Evolutionary conservation across 805 yeast species (phyloP).

Genomic region (Nakazawaea populi): DNA sequence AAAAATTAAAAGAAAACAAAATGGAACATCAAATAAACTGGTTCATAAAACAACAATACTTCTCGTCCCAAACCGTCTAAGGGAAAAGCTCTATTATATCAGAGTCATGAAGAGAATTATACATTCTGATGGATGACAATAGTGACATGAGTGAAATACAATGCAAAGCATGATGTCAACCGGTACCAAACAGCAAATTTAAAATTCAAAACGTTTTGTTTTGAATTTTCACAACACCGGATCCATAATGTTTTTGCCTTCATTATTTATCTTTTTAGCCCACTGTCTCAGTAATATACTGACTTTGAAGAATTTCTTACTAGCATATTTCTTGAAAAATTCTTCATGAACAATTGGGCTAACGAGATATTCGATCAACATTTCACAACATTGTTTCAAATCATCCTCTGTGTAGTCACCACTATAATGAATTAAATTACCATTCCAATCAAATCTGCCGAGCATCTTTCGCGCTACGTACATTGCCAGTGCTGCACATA

Average conservation of each 20-base stretch:
- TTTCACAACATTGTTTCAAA: conserved; percentile 63
- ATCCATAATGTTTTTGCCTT: conserved; percentile 37
- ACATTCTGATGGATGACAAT: no score
- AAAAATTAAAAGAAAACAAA: no score
- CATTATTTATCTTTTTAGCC: conserved; percentile 58
- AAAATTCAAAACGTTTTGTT: neutral
- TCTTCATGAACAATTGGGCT: conserved; percentile 87
- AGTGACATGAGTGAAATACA: no score
- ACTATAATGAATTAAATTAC: conserved; percentile 81
- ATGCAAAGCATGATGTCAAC: neutral
- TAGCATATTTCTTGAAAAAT: conserved; percentile 88
- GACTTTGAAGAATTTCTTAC: conserved; percentile 83
- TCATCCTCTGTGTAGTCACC: conserved; percentile 82
- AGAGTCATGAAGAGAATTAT: no score
- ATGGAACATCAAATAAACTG: no score
- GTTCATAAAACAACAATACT: no score
- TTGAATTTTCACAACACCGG: conserved; percentile 18
- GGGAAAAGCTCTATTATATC: no score
- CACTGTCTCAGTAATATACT: conserved; percentile 75
- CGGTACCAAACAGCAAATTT: neutral
- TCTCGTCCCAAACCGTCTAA: no score
- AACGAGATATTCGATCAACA: conserved; percentile 70
- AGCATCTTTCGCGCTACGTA: conserved; percentile 70
- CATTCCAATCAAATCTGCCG: conserved; percentile 69
- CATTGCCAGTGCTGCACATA: conserved; percentile 86